Conservation (phyloP, 2,329 filamentous ascomycete genomes). For the Diaporthe eres region DNA sequence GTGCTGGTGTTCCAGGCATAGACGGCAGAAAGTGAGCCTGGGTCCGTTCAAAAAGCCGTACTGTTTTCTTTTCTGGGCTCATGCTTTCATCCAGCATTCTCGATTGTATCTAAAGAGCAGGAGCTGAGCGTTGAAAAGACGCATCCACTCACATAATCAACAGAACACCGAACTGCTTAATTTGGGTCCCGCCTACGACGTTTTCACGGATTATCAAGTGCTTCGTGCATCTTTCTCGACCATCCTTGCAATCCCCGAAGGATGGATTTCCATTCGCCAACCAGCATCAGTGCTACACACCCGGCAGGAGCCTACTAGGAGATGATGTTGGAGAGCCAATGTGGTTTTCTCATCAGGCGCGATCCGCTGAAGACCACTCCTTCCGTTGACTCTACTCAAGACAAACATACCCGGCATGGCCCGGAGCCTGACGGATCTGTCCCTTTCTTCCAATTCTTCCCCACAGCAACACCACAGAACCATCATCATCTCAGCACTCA, state of each 20-base stretch:
- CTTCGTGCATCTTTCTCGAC: background rate
- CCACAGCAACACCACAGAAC: background rate
- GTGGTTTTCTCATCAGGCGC: background rate
- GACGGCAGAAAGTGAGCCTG: background rate
- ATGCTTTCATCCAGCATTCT: background rate
- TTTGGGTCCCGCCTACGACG: background rate
- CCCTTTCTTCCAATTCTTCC: background rate
- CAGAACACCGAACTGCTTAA: background rate
- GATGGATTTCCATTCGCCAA: background rate
- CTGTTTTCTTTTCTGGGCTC: background rate
- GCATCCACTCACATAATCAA: background rate
- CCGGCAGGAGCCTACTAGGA: background rate
- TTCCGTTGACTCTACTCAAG: background rate
- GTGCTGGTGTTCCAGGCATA: conserved; percentile 76
- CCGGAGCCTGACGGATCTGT: background rate
- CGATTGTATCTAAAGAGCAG: background rate
- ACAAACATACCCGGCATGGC: background rate
- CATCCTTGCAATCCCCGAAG: background rate
- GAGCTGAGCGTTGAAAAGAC: background rate
- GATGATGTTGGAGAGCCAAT: background rate
- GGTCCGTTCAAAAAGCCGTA: background rate
- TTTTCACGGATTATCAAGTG: too few species aligned
- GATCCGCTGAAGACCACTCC: background rate
- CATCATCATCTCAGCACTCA: background rate
- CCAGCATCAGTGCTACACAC: background rate